These are phyloP conservation scores for Favolaschia claudopus DNA, from an alignment of 768 basidiomycete species.

Conservation along the genomic window DNA sequence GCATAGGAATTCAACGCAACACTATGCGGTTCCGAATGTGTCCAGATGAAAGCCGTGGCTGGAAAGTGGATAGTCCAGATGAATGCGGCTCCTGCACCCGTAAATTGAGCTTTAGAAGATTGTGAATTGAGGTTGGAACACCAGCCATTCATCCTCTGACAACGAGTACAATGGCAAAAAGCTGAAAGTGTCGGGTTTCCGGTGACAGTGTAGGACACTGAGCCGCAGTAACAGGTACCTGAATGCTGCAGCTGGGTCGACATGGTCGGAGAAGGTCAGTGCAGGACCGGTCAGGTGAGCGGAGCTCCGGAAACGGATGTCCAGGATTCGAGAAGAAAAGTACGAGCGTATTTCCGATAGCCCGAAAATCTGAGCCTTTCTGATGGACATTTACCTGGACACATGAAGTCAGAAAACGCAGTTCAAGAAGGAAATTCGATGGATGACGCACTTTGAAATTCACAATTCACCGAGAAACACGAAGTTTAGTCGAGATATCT, in stretches of 20 bases:
- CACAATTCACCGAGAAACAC: conserved; percentile 2
- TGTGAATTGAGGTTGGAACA: background rate
- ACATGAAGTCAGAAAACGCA: background rate
- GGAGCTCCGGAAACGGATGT: too few species aligned
- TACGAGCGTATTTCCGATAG: too few species aligned
- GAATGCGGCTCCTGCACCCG: conserved; percentile 69
- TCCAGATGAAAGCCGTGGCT: conserved; percentile 61
- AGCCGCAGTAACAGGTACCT: conserved; percentile 70
- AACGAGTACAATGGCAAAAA: conserved; percentile 77
- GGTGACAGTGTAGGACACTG: conserved; percentile 53
- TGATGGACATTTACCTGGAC: too few species aligned
- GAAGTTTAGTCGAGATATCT: conserved; percentile 16
- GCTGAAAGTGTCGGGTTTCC: conserved; percentile 62
- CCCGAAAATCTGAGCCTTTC: too few species aligned
- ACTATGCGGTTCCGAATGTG: conserved; percentile 44
- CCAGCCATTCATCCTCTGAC: conserved; percentile 66
- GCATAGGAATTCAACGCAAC: conserved; percentile 54
- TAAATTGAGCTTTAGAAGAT: background rate
- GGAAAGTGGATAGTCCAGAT: conserved; percentile 68
- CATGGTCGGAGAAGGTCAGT: conserved; percentile 7
- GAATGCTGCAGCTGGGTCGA: conserved; percentile 34
- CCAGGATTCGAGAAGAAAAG: too few species aligned
- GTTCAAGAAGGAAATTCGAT: too few species aligned
- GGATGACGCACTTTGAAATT: conserved; percentile 10
- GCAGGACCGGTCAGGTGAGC: conserved; percentile 11